Percentiles rank a stretch among this genome's conserved stretches.
These are phyloP conservation scores for Cardiospermum halicacabum DNA, from an alignment of 345 rosid species.

Conservation along the genomic window DNA sequence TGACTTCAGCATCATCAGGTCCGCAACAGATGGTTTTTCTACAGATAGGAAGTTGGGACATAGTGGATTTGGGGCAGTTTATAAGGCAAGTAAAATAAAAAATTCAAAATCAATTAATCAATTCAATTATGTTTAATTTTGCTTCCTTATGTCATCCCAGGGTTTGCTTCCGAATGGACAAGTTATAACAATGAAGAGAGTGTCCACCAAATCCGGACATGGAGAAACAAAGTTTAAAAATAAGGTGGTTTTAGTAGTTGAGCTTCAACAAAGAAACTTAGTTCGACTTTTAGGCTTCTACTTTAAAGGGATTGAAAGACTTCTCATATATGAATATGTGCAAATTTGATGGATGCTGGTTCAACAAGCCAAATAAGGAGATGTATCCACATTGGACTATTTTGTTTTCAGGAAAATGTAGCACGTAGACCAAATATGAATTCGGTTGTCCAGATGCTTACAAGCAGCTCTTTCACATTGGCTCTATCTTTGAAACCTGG, in stretches of 20 bases:
- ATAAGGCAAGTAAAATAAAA: slow-evolving; percentile 30
- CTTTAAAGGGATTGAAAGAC: slow-evolving; percentile 30
- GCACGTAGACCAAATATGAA: slow-evolving; percentile 31
- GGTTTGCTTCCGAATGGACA: slow-evolving; percentile 32
- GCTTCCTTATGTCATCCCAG: slow-evolving; percentile 14
- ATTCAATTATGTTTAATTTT: neutral
- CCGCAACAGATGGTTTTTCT: slow-evolving; percentile 34
- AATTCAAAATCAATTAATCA: too few relatives aligned
- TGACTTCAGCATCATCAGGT: slow-evolving; percentile 27
- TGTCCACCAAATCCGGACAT: slow-evolving; percentile 32
- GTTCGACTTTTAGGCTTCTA: slow-evolving; percentile 36
- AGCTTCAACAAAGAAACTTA: slow-evolving; percentile 47
- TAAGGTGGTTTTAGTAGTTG: slow-evolving; percentile 36
- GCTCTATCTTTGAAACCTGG: slow-evolving; percentile 27
- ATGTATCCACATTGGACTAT: slow-evolving; percentile 36
- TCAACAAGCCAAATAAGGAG: slow-evolving; percentile 22
- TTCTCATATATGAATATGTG: slow-evolving; percentile 42
- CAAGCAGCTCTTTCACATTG: slow-evolving; percentile 22
- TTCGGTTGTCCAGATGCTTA: slow-evolving; percentile 30
- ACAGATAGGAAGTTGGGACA: slow-evolving; percentile 23
- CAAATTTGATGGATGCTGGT: slow-evolving; percentile 24
- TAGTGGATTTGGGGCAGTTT: slow-evolving; percentile 58
- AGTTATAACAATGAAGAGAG: slow-evolving; percentile 45
- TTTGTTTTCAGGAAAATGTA: slow-evolving; percentile 38
- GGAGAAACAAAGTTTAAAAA: slow-evolving; percentile 44